Evolutionary conservation across 192 early-diverging fungal genomes (phyloP), one percentile per base, ranked within the genome.

Genomic region (Obelidium mucronatum): DNA sequence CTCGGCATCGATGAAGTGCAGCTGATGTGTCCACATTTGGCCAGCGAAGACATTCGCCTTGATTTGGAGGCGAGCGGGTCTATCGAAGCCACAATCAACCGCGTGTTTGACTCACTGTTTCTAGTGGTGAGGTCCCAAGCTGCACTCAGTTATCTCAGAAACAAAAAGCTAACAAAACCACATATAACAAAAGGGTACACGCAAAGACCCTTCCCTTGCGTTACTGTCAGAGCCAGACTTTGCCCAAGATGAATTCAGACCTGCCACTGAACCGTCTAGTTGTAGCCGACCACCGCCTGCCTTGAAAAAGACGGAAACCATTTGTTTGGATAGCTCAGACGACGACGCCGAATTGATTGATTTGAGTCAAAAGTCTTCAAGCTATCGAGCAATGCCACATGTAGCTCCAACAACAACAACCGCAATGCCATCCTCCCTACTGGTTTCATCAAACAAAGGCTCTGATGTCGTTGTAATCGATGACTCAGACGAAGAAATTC

Each of bases 51-150:
- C 55, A 40, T 59, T 34, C 37, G 40, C 17, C 24, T 37, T 17
- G 70, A 72, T 36, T 35, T 72, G 55, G 22, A 8, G 4, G 33
- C n/a, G 28, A 35, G 30, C n/a, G 70, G 70, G 3, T 58, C 54
- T 6, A 36, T 35, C 11, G 75, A 68, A 26, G 75, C 75, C 24
- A 76, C 75, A 39, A 54, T 76, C 30, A 76, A 76, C 52, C 40
- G 75, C 11, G 22, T 67, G 17, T 56, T 76, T 53, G 75, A 76
- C 75, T 48, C 52, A 19, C 26, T 42, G 34, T 76, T 76, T 67
- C 62, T 76, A 5, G 63, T n/a, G 35, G 52, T 59, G 51, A 24
- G 52, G 44, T 19, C 19, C 44, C 42, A 6, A 48, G 0, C 44
- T 48, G 44, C n/a, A n/a, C n/a, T n/a, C n/a, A n/a, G n/a, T n/a